Evolutionary conservation across 805 yeast species (phyloP).

Genomic region (Saturnispora saitoi): DNA sequence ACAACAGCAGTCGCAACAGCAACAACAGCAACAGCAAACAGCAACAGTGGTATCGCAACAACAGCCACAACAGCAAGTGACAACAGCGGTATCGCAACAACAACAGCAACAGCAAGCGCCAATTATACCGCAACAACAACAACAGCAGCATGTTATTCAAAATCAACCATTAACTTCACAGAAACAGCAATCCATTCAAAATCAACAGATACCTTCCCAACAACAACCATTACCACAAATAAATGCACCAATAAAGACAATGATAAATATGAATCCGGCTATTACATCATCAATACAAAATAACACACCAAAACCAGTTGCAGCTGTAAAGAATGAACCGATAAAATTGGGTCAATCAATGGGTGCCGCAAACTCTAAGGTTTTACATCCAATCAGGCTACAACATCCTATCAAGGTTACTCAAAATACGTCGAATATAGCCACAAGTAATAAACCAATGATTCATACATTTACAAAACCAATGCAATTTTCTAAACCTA

Average conservation of each 20-base stretch:
- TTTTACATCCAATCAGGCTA: conserved; percentile 6
- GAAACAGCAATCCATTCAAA: not conserved
- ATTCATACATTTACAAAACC: conserved; percentile 13
- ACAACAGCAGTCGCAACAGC: conserved; percentile 12
- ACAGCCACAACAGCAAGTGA: conserved; percentile 1
- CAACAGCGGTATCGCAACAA: not conserved
- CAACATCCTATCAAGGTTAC: conserved; percentile 6
- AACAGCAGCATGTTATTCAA: not conserved
- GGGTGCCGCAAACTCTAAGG: not conserved
- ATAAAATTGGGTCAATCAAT: conserved; percentile 7
- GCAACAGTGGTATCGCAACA: not conserved
- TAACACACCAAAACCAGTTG: conserved; percentile 1
- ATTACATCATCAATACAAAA: not conserved
- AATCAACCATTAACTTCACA: not conserved
- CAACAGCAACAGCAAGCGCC: no score
- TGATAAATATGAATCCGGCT: not conserved
- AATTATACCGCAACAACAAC: conserved; percentile 9
- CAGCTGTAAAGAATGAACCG: not conserved
- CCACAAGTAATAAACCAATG: conserved; percentile 12
- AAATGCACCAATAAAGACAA: conserved; percentile 4
- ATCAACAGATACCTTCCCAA: not conserved
- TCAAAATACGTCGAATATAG: conserved; percentile 5
- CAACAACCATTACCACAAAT: not conserved
- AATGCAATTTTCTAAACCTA: conserved; percentile 8
- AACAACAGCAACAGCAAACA: conserved; percentile 1